Evolutionary conservation across 2,329 filamentous ascomycete genomes (phyloP).

Genomic region (Geoglossum cookeanum): DNA sequence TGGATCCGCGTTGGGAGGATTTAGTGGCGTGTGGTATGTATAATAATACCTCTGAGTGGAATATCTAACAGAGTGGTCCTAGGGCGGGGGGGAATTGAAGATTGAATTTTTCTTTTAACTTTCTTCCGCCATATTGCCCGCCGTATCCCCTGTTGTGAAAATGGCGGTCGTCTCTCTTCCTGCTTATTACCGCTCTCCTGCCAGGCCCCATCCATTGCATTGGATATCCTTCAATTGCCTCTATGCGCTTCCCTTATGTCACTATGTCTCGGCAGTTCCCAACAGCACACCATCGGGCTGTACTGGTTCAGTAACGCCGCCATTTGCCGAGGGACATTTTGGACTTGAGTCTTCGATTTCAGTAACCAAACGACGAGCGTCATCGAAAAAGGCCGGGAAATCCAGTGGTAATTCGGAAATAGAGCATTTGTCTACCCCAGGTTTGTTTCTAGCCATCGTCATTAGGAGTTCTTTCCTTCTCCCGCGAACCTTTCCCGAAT

Average conservation of each 20-base stretch:
- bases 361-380: neutral
- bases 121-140: neutral
- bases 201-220: no score
- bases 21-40: neutral
- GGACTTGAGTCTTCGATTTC: neutral
- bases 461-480: slow-evolving; percentile 12
- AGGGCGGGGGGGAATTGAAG: neutral
- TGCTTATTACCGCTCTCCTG: no score
- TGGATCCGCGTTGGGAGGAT: no score
- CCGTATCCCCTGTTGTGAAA: neutral
- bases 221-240: no score
- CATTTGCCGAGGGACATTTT: no score
- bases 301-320: neutral
- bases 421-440: neutral
- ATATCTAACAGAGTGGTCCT: neutral
- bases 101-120: neutral
- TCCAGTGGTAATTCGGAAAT: neutral
- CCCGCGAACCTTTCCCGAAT: slow-evolving; percentile 16
- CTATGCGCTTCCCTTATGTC: no score
- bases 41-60: neutral
- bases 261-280: no score
- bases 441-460: neutral
- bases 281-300: neutral
- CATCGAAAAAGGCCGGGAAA: neutral
- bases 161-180: no score